Evolutionary conservation across 306 rosid species (phyloP).

Genomic region (Fragaria iinumae): DNA sequence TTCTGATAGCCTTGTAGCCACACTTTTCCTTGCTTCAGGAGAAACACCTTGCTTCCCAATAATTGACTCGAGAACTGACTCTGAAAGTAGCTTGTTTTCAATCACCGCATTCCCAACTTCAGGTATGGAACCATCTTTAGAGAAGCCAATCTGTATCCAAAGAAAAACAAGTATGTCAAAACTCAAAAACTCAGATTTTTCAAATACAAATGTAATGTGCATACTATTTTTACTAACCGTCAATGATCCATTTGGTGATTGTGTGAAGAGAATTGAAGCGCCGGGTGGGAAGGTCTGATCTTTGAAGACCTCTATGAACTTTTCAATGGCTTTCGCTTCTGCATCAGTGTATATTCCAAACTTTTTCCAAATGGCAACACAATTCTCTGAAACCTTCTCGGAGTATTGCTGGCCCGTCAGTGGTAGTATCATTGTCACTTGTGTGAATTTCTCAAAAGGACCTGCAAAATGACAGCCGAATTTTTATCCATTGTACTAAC

Average conservation of each 20-base stretch:
- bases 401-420: conserved; percentile 57
- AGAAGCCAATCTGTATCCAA: conserved; percentile 54
- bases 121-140: conserved; percentile 55
- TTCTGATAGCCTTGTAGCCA: conserved; percentile 46
- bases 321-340: conserved; percentile 57
- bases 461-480: conserved; percentile 35
- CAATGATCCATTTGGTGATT: conserved; percentile 53
- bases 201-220: background rate
- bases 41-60: conserved; percentile 72
- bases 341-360: conserved; percentile 60
- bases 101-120: conserved; percentile 35
- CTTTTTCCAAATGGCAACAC: conserved; percentile 57
- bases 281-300: conserved; percentile 50
- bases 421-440: conserved; percentile 45
- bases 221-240: conserved; percentile 36
- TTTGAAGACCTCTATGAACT: conserved; percentile 51
- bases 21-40: conserved; percentile 57
- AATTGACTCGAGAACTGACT: conserved; percentile 66
- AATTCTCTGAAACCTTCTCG: conserved; percentile 64
- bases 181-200: background rate
- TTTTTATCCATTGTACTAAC: background rate
- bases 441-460: conserved; percentile 61
- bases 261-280: conserved; percentile 62
- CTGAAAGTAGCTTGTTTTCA: conserved; percentile 56
- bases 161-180: background rate